Conservation (phyloP, 345 rosid genomes). For the Litchi chinensis region DNA sequence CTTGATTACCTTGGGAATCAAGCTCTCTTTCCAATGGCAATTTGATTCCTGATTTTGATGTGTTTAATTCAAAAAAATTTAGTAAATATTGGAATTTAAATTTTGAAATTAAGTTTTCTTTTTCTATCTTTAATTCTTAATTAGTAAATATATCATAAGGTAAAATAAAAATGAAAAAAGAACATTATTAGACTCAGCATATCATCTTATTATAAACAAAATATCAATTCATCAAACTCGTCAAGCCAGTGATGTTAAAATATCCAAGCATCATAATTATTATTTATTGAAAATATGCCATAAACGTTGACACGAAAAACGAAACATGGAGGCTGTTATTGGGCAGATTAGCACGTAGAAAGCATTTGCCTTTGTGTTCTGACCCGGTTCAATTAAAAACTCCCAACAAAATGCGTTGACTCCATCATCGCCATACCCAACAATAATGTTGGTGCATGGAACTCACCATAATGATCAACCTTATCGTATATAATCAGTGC, state of each 20-base stretch:
- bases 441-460: conserved; percentile 10
- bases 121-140: too few species aligned
- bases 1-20: too few species aligned
- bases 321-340: neutral
- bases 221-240: neutral
- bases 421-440: conserved; percentile 8
- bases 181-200: too few species aligned
- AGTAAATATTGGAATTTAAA: too few species aligned
- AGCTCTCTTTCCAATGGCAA: too few species aligned
- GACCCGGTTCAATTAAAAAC: neutral
- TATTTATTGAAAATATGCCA: neutral
- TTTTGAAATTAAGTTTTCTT: too few species aligned
- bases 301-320: neutral
- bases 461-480: neutral
- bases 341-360: neutral
- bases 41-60: too few species aligned
- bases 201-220: neutral
- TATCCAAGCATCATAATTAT: neutral
- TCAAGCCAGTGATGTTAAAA: neutral
- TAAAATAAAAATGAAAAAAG: too few species aligned
- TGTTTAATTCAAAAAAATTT: too few species aligned
- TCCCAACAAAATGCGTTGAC: conserved; percentile 12
- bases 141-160: too few species aligned
- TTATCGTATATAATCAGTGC: neutral
- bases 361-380: neutral